Evolutionary conservation across 163 green algal genomes (phyloP).

Genomic region (Smithsoniella earleae): DNA sequence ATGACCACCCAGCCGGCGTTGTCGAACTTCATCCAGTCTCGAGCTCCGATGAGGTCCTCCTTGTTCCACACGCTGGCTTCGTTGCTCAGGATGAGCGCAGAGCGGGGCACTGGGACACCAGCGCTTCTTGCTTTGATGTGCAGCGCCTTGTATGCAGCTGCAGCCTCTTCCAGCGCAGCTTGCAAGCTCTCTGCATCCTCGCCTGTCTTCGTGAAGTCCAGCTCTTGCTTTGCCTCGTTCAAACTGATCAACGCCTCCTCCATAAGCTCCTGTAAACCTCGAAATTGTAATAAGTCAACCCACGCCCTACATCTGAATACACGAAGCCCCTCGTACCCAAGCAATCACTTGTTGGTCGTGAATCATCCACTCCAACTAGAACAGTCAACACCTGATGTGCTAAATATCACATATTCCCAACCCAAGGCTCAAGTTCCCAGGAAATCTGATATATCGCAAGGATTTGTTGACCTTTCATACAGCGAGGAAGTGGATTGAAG

Average conservation of each 20-base stretch:
- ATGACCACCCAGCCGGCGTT: slow-evolving; percentile 16
- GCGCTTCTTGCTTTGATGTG: slow-evolving; percentile 24
- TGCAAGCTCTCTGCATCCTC: slow-evolving; percentile 10
- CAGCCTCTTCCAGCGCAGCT: slow-evolving; percentile 16
- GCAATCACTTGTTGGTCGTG: background rate
- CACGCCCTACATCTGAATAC: too few relatives aligned
- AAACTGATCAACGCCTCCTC: background rate
- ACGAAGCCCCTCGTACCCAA: too few relatives aligned
- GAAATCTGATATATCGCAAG: too few relatives aligned
- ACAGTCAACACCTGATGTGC: background rate
- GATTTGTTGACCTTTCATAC: too few relatives aligned
- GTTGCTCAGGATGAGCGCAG: background rate
- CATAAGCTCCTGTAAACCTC: slow-evolving; percentile 2
- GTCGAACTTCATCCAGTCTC: slow-evolving; percentile 26
- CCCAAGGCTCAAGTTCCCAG: too few relatives aligned
- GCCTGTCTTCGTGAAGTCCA: slow-evolving; percentile 27
- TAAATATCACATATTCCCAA: background rate
- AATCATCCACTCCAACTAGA: background rate
- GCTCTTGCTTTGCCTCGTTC: slow-evolving; percentile 24
- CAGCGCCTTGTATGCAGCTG: slow-evolving; percentile 26
- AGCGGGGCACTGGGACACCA: slow-evolving; percentile 2
- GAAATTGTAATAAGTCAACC: background rate
- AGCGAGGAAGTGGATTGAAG: too few relatives aligned
- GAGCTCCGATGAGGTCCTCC: slow-evolving; percentile 29
- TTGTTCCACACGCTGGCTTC: slow-evolving; percentile 9